Conservation (phyloP, 495 filamentous ascomycete species). For the Penicillium bovifimosum region DNA sequence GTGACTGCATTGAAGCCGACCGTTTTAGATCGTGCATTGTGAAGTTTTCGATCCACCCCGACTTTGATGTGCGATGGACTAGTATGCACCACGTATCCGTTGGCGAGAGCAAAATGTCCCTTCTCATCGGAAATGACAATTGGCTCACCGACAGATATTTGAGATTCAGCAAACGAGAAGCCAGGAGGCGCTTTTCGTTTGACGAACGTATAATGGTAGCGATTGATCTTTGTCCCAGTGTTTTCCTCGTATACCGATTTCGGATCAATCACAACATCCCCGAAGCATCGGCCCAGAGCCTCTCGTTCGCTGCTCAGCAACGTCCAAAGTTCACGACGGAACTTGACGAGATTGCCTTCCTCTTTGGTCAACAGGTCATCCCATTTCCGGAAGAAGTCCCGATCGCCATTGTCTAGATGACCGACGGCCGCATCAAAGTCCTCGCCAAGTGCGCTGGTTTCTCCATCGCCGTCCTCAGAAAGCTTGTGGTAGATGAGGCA, state of each 20-base stretch:
- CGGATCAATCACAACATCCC: constrained; percentile 70
- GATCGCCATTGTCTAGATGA: constrained; percentile 66
- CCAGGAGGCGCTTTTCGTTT: constrained; percentile 52
- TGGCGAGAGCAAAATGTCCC: constrained; percentile 88
- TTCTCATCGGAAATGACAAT: constrained; percentile 95
- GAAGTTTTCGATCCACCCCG: constrained; percentile 79
- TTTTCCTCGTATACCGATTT: constrained; percentile 63
- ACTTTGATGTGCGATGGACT: constrained; percentile 70
- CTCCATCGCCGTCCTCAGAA: constrained; percentile 74
- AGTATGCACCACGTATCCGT: constrained; percentile 80
- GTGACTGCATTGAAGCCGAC: constrained; percentile 64
- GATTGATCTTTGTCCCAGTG: constrained; percentile 75
- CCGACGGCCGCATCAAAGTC: constrained; percentile 70
- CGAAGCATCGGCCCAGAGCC: constrained; percentile 72
- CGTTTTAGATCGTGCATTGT: constrained; percentile 72
- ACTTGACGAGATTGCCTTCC: constrained; percentile 77
- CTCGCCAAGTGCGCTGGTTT: constrained; percentile 68
- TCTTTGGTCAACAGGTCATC: constrained; percentile 89
- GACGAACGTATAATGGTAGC: constrained; percentile 75
- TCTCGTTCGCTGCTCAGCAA: constrained; percentile 87
- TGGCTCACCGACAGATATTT: constrained; percentile 83
- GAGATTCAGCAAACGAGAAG: constrained; percentile 85
- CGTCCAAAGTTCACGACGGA: constrained; percentile 89
- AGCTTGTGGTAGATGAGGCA: constrained; percentile 95
- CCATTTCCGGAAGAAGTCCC: constrained; percentile 89